Base-by-base conservation (phyloP, 192 early-diverging fungal genomes). In the Coemansia sp. region DNA sequence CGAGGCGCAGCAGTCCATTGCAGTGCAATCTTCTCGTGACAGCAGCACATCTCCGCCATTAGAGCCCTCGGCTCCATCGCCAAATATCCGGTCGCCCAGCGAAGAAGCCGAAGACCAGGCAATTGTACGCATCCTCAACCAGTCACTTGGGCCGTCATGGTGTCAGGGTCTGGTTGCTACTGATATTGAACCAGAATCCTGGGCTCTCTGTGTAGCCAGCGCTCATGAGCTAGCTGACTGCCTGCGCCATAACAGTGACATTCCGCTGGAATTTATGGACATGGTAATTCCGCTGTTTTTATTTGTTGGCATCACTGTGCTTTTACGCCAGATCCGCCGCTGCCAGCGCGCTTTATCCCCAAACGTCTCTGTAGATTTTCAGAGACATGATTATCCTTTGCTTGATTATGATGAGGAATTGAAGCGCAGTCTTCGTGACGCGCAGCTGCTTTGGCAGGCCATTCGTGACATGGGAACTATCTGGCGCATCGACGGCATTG, bases 251-350 rank as follows among this genome's bases (percentile, higher is more conserved):
- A 74, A 74, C 61, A 14, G 21, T 9, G 72, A 74, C 51, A 68
- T 74, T 32, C 72, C 72, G 6, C 31, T 74, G 20, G 59, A 64
- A 17, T 64, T 68, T 14, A 10, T 74, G 17, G 66, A 74, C 42
- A 64, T 68, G 66, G 51, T 68, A 5, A 51, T 74, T 1, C 66
- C 72, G 14, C 22, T 64, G 10, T 64, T 57, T 21, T 14, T 74
- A 33, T 68, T 74, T 52, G 36, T 68, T 1, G 57, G 60, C n/a
- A 59, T 63, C 22, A 60, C 72, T 17, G 66, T 74, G 6, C 57
- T 74, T 19, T 8, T 74, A 57, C 66, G 72, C 4, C 72, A 74
- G 66, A 61, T 74, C 8, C 61, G 57, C 21, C 24, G 27, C 20
- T 70, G 61, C 55, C 39, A 51, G 59, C 33, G 17, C 1, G 10